Evolutionary conservation across 2,329 filamentous ascomycete species (phyloP).

Genomic region (Macrophomina phaseolina): DNA sequence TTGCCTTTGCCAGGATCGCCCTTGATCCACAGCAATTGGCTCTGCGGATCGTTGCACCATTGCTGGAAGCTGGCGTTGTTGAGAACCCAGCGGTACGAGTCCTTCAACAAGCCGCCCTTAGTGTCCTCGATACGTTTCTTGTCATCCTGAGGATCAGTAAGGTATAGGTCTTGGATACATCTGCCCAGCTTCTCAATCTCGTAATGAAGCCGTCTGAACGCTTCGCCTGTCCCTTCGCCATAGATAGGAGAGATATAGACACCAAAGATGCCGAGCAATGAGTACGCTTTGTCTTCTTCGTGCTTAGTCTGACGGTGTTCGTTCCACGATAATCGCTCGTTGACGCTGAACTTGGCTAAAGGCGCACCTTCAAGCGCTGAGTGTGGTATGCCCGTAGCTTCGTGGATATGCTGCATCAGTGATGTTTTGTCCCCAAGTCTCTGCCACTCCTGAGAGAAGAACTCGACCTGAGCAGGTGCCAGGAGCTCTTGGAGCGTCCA

Average conservation of each 20-base stretch:
- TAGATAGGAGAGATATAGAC: background rate
- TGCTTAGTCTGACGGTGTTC: background rate
- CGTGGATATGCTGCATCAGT: constrained; percentile 1
- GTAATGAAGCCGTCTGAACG: constrained; percentile 29
- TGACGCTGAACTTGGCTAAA: background rate
- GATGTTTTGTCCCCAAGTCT: constrained; percentile 11
- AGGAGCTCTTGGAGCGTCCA: constrained; percentile 30
- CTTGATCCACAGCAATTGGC: constrained; percentile 42
- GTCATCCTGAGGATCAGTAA: constrained; percentile 31
- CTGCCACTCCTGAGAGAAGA: constrained; percentile 17
- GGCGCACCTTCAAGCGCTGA: background rate
- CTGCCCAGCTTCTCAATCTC: background rate
- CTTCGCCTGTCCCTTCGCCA: background rate
- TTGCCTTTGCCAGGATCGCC: constrained; percentile 48
- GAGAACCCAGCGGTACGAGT: constrained; percentile 45
- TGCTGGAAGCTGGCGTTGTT: constrained; percentile 35
- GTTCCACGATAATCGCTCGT: constrained; percentile 2
- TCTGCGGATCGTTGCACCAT: constrained; percentile 34
- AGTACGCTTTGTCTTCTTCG: constrained; percentile 25
- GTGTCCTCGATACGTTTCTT: constrained; percentile 32
- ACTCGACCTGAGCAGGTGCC: constrained; percentile 19
- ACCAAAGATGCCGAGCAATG: constrained; percentile 21
- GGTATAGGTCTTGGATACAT: constrained; percentile 26
- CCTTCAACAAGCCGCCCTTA: constrained; percentile 35
- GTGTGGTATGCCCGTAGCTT: background rate